Evolutionary conservation across 2,329 filamentous ascomycete genomes (phyloP).

Genomic region (Penicillium sp.): DNA sequence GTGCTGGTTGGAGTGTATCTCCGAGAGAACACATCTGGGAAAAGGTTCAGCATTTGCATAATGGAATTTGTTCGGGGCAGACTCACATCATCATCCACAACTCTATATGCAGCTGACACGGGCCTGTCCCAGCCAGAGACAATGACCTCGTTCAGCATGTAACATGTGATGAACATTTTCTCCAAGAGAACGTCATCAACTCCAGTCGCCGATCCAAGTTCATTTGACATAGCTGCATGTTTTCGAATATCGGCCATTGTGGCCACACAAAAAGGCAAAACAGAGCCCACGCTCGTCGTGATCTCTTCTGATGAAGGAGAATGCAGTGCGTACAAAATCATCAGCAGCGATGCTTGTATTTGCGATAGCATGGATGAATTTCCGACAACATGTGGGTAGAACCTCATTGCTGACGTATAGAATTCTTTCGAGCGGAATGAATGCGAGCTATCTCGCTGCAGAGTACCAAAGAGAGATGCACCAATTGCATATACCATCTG

Average conservation of each 20-base stretch:
- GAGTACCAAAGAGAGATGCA: constrained; percentile 25
- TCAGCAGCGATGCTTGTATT: constrained; percentile 30
- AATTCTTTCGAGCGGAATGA: constrained; percentile 23
- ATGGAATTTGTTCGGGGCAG: background rate
- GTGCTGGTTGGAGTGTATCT: constrained; percentile 23
- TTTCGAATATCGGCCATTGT: constrained; percentile 28
- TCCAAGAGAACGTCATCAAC: constrained; percentile 21
- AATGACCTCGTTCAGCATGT: constrained; percentile 32
- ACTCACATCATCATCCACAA: constrained; percentile 30
- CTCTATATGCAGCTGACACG: constrained; percentile 26
- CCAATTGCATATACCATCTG: constrained; percentile 32
- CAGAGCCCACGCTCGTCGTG: constrained; percentile 25
- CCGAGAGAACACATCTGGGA: constrained; percentile 25
- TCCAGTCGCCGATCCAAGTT: constrained; percentile 10
- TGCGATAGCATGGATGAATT: constrained; percentile 29
- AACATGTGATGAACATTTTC: constrained; percentile 32
- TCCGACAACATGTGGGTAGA: constrained; percentile 29
- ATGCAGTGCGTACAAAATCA: constrained; percentile 31
- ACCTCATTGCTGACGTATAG: constrained; percentile 26
- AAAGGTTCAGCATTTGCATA: background rate
- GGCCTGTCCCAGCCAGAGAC: constrained; percentile 31
- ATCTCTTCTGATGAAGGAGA: constrained; percentile 31
- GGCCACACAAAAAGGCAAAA: constrained; percentile 30
- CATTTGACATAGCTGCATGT: constrained; percentile 11
- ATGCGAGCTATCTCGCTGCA: constrained; percentile 25